Evolutionary conservation across 371 early-diverging fungal genomes (phyloP).

Genomic region (Syncephalastrum contaminatum): DNA sequence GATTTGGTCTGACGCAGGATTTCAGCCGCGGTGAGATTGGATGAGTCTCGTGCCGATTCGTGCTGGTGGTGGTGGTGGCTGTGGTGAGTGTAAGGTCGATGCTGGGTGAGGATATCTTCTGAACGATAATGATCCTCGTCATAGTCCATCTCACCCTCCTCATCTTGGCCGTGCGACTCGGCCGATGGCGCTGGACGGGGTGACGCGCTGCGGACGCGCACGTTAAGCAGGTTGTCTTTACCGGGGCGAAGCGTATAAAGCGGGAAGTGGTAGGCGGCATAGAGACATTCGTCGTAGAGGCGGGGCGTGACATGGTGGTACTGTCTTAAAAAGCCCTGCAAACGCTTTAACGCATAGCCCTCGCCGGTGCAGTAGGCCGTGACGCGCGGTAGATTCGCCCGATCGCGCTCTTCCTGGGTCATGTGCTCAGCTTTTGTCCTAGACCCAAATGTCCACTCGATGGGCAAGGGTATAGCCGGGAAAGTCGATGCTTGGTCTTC

Average conservation of each 20-base stretch:
- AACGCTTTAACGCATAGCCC: constrained; percentile 62
- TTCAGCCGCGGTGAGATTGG: background rate
- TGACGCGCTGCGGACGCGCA: constrained; percentile 36
- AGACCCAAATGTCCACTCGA: constrained; percentile 40
- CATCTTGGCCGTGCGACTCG: constrained; percentile 13
- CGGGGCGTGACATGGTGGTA: constrained; percentile 56
- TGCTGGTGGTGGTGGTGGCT: constrained; percentile 1
- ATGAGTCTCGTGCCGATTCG: too few species aligned
- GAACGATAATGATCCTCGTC: constrained; percentile 38
- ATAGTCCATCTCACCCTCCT: constrained; percentile 47
- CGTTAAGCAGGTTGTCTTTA: constrained; percentile 41
- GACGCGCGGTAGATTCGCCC: constrained; percentile 67
- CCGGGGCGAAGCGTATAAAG: constrained; percentile 47
- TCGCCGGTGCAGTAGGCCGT: constrained; percentile 91
- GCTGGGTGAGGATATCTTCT: constrained; percentile 10
- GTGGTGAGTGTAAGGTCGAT: constrained; percentile 8
- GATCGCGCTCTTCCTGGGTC: constrained; percentile 59
- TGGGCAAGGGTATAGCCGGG: constrained; percentile 32
- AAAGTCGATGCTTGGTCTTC: constrained; percentile 15
- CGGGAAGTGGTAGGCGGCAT: constrained; percentile 66
- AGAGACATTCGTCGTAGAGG: constrained; percentile 63
- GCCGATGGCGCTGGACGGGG: constrained; percentile 25
- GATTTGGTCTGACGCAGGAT: constrained; percentile 6
- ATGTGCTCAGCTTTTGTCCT: constrained; percentile 67
- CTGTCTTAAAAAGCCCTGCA: constrained; percentile 56